phyloP scores from a whole-genome alignment of 2,329 filamentous ascomycete genomes.

The Dothidotthia symphoricarpi region DNA sequence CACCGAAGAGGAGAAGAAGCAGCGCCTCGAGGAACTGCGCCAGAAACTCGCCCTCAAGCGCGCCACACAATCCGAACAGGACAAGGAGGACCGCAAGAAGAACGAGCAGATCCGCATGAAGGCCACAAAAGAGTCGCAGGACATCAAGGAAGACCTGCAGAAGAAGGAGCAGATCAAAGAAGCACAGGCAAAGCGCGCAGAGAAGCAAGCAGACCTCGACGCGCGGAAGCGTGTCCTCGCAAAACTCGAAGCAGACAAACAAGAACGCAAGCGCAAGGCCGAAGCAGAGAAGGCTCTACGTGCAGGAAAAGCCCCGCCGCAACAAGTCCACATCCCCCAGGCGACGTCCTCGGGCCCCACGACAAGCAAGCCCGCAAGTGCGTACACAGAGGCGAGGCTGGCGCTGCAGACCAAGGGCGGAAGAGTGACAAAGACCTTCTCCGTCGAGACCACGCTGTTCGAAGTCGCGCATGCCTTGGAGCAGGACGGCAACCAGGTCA shows the following conservation, averaged over 20 bases:
- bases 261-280: slow-evolving; percentile 78
- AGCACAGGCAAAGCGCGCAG: slow-evolving; percentile 77
- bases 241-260: slow-evolving; percentile 93
- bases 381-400: slow-evolving; percentile 77
- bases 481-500: slow-evolving; percentile 69
- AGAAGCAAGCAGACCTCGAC: slow-evolving; percentile 81
- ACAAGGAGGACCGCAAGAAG: slow-evolving; percentile 77
- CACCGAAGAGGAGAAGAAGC: slow-evolving; percentile 86
- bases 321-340: slow-evolving; percentile 49
- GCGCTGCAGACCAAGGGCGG: slow-evolving; percentile 74
- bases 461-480: slow-evolving; percentile 78
- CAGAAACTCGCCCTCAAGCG: slow-evolving; percentile 71
- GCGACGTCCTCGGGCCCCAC: slow-evolving; percentile 50
- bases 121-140: slow-evolving; percentile 82
- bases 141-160: slow-evolving; percentile 82
- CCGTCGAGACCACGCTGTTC: slow-evolving; percentile 86
- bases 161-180: slow-evolving; percentile 92
- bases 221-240: slow-evolving; percentile 88
- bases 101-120: slow-evolving; percentile 87
- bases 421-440: slow-evolving; percentile 81
- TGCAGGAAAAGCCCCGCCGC: slow-evolving; percentile 65
- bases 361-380: slow-evolving; percentile 62
- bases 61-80: slow-evolving; percentile 64
- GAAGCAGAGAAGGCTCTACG: slow-evolving; percentile 81
- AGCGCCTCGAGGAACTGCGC: slow-evolving; percentile 72